These are phyloP conservation scores for Durusdinium trenchii DNA, from an alignment of 73 alveolate genomes.

Conservation along the genomic window DNA sequence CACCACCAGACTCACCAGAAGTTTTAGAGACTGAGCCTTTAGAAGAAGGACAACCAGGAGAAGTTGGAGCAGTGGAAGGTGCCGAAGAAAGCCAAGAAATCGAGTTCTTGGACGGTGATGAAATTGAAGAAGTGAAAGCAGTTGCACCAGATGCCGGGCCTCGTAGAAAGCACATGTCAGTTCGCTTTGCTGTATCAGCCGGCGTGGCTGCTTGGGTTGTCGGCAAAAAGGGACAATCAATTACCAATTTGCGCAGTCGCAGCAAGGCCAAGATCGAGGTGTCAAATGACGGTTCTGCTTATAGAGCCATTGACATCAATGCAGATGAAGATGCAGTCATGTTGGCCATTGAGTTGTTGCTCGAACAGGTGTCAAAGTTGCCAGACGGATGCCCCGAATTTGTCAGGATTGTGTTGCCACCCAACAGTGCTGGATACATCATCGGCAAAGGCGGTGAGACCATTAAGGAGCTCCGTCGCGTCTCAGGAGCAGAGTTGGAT, in stretches of 20 bases:
- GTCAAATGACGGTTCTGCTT: slow-evolving; percentile 1
- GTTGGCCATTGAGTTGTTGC: slow-evolving; percentile 37
- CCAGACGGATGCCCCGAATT: slow-evolving; percentile 51
- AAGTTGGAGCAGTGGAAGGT: no score
- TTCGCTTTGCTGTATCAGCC: slow-evolving; percentile 21
- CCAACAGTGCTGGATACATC: slow-evolving; percentile 35
- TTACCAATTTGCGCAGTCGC: neutral
- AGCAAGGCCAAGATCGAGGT: slow-evolving; percentile 30
- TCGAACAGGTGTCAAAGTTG: slow-evolving; percentile 5
- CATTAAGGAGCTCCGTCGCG: slow-evolving; percentile 43
- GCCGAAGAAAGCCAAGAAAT: neutral
- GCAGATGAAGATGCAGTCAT: slow-evolving; percentile 7
- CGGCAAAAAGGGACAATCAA: slow-evolving; percentile 35
- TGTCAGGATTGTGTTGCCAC: slow-evolving; percentile 19
- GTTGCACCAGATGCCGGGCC: no score
- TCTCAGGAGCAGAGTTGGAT: slow-evolving; percentile 23
- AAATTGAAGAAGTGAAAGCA: neutral
- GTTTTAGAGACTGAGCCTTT: neutral
- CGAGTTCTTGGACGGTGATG: neutral
- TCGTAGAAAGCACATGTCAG: neutral
- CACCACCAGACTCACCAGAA: neutral
- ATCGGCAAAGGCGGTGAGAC: slow-evolving; percentile 37
- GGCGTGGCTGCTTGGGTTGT: slow-evolving; percentile 58
- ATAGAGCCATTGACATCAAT: neutral
- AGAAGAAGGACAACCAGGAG: neutral